Evolutionary conservation across 2,329 filamentous ascomycete genomes (phyloP), one percentile per base, ranked within the genome.

Genomic region (Hirsutella minnesotensis): DNA sequence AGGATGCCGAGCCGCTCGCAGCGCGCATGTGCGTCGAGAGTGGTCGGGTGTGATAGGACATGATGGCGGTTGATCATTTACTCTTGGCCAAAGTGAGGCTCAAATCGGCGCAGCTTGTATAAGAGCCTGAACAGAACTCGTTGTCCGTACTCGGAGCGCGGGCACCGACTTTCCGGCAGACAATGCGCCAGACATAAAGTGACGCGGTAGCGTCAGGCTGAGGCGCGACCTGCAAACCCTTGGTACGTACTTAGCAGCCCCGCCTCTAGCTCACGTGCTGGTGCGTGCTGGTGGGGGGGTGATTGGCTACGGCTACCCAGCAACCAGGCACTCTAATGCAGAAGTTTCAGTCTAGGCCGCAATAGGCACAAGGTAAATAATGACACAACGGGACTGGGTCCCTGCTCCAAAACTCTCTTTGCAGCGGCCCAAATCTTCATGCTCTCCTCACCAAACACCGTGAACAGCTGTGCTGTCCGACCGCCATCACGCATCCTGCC

Each of bases 11-110:
- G 38, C 65, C 61, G 52, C 77, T 78, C 30, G 75, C 67, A 52
- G 79, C 75, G 44, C 83, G 81, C 54, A 85, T 65, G 55, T 88
- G 81, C 21, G 79, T 77, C 3, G 81, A 73, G 16, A 85, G 62
- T 3, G 72, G 67, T 48, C 73, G 66, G 43, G 71, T 72, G 40
- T 70, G 70, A 52, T 72, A 75, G 18, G 74, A 75, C 75, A 79
- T 80, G 30, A 35, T 58, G 16, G 13, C 16, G 18, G 10, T 16
- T 13, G 33, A n/a, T 9, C 5, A 9, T 16, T 5, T 12, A 31
- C n/a, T 5, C 30, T 5, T n/a, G 13, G 30, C 30, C 10, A 13
- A 12, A 15, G 27, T 4, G 9, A 30, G 15, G 27, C 27, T 10
- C 2, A 15, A 30, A 4, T 10, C 9, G 15, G 27, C 2, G 27